Conservation (phyloP, 768 basidiomycete species). For the Holtermannia corniformis region DNA sequence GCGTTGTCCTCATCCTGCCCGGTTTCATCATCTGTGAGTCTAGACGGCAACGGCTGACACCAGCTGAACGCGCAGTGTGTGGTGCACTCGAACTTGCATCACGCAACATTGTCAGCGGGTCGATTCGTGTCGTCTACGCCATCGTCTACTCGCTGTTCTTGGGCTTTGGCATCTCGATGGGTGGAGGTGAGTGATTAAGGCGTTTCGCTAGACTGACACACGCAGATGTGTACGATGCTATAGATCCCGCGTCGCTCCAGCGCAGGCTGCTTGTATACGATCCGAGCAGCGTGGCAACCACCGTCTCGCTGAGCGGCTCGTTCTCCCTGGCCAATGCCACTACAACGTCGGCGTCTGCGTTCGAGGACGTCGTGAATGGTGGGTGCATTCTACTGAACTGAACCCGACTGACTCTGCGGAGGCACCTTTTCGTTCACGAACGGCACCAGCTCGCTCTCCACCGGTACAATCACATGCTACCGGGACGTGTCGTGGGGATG, state of each 20-base stretch:
- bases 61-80: not conserved
- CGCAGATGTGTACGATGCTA: not conserved
- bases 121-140: constrained; percentile 14
- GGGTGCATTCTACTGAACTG: not conserved
- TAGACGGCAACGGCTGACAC: not conserved
- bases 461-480: constrained; percentile 6
- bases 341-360: constrained; percentile 5
- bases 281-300: not conserved
- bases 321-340: constrained; percentile 5
- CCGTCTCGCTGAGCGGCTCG: constrained; percentile 4
- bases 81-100: constrained; percentile 15
- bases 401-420: not conserved
- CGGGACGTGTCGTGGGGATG: not conserved
- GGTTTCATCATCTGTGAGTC: constrained; percentile 12
- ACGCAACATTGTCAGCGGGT: constrained; percentile 11
- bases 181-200: not conserved
- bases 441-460: constrained; percentile 7
- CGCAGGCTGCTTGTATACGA: not conserved
- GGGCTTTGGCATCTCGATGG: constrained; percentile 14
- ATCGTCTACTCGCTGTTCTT: constrained; percentile 15
- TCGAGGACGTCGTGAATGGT: constrained; percentile 4
- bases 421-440: constrained; percentile 15
- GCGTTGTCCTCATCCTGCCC: constrained; percentile 11
- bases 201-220: not conserved
- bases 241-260: not conserved